These are phyloP conservation scores for Gyrodon lividus DNA, from an alignment of 768 basidiomycete genomes.

Conservation along the genomic window DNA sequence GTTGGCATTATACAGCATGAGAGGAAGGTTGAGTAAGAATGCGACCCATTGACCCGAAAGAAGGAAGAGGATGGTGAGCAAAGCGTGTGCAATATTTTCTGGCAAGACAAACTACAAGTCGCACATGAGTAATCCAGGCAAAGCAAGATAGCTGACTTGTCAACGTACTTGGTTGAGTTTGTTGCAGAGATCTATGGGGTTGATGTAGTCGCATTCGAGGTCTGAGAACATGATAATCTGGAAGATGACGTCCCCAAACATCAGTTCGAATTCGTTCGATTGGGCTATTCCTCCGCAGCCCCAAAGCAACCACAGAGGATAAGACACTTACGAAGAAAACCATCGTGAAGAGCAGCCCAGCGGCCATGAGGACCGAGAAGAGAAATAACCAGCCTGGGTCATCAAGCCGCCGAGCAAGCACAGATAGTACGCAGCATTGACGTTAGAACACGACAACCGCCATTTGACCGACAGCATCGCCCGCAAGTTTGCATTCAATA, in stretches of 20 bases:
- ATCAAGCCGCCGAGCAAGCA: background rate
- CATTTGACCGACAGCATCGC: background rate
- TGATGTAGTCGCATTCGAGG: conserved; percentile 99
- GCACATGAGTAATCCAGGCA: background rate
- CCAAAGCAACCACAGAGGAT: background rate
- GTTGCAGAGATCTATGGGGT: conserved; percentile 99
- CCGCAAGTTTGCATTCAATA: background rate
- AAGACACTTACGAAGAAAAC: conserved; percentile 90
- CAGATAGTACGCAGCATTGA: background rate
- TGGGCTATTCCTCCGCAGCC: background rate
- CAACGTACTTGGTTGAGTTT: conserved; percentile 89
- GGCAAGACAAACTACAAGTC: conserved; percentile 87
- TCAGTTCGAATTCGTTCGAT: background rate
- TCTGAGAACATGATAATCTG: conserved; percentile 99
- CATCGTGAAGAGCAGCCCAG: conserved; percentile 94
- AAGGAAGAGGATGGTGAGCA: conserved; percentile 89
- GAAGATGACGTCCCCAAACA: background rate
- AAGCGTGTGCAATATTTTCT: conserved; percentile 93
- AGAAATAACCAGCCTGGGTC: conserved; percentile 92
- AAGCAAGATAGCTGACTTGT: background rate
- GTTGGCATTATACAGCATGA: conserved; percentile 88
- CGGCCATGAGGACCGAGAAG: conserved; percentile 93
- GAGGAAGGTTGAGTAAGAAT: conserved; percentile 84
- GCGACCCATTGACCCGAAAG: conserved; percentile 94
- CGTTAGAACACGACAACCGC: background rate